Evolutionary conservation across 2,329 filamentous ascomycete genomes (phyloP).

Genomic region (Monosporascus cannonballus): DNA sequence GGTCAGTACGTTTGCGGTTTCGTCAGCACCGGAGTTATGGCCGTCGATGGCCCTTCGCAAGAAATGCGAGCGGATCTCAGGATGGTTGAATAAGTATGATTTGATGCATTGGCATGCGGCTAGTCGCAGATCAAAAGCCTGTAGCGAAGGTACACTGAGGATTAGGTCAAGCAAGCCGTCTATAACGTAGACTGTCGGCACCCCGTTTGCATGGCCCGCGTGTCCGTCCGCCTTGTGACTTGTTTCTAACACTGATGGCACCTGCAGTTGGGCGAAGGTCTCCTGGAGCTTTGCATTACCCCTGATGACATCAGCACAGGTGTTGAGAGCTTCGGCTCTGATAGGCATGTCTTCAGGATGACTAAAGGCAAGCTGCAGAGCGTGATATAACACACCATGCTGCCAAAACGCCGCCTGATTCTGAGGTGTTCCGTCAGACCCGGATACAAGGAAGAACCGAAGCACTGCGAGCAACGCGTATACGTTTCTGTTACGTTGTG

Average conservation of each 20-base stretch:
- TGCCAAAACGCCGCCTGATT: constrained; percentile 87
- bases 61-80: constrained; percentile 79
- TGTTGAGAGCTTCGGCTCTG: constrained; percentile 76
- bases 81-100: constrained; percentile 81
- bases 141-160: constrained; percentile 58
- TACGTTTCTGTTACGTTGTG: constrained; percentile 80
- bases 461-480: constrained; percentile 86
- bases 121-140: constrained; percentile 72
- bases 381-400: constrained; percentile 70
- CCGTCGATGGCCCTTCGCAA: constrained; percentile 83
- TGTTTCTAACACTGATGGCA: constrained; percentile 51
- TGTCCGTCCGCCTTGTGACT: constrained; percentile 32
- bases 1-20: constrained; percentile 82
- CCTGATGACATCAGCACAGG: constrained; percentile 83
- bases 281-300: constrained; percentile 78
- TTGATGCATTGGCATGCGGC: constrained; percentile 88
- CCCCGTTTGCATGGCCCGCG: constrained; percentile 39
- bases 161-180: constrained; percentile 84
- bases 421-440: constrained; percentile 71
- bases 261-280: constrained; percentile 79
- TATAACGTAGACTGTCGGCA: constrained; percentile 75
- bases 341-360: constrained; percentile 67
- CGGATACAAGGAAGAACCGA: constrained; percentile 74
- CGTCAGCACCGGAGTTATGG: constrained; percentile 68
- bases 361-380: constrained; percentile 78